Evolutionary conservation across 169 alveolate genomes (phyloP).

Genomic region (Ichthyophthirius multifiliis): DNA sequence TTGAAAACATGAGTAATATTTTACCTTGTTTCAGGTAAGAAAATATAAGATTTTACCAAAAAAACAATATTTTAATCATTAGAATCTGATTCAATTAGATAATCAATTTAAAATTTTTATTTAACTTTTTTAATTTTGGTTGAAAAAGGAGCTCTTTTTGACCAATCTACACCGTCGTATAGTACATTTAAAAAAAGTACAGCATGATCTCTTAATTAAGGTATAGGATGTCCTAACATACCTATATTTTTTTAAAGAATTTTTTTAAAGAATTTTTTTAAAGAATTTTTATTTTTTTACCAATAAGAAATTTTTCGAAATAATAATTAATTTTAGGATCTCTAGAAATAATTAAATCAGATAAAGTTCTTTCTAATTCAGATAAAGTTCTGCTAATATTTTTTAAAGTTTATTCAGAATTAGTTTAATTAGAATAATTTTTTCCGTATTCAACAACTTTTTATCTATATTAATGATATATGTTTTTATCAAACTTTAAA

Average conservation of each 20-base stretch:
- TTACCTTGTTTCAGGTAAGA: neutral
- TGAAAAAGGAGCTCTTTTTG: conserved; percentile 27
- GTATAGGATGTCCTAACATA: conserved; percentile 67
- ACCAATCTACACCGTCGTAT: conserved; percentile 83
- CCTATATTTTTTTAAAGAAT: neutral
- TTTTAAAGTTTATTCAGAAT: neutral
- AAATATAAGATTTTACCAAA: neutral
- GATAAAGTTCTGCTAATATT: neutral
- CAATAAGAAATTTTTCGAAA: conserved; percentile 71
- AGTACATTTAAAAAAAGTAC: conserved; percentile 62
- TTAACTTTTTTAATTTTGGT: neutral
- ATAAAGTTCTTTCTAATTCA: conserved; percentile 22
- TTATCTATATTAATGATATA: conserved; percentile 3
- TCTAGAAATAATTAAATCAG: conserved; percentile 44
- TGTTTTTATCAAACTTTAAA: conserved; percentile 9
- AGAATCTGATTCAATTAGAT: neutral
- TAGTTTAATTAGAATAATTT: too few relatives aligned
- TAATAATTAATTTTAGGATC: conserved; percentile 52
- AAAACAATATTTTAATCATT: conserved; percentile 1
- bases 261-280: neutral
- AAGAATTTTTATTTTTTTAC: neutral
- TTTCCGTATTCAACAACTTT: conserved; percentile 8
- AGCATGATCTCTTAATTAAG: conserved; percentile 67
- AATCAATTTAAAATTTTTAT: neutral
- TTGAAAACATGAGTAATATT: neutral